Conservation (phyloP, 192 early-diverging fungal species). For the Kappamyces sp. region DNA sequence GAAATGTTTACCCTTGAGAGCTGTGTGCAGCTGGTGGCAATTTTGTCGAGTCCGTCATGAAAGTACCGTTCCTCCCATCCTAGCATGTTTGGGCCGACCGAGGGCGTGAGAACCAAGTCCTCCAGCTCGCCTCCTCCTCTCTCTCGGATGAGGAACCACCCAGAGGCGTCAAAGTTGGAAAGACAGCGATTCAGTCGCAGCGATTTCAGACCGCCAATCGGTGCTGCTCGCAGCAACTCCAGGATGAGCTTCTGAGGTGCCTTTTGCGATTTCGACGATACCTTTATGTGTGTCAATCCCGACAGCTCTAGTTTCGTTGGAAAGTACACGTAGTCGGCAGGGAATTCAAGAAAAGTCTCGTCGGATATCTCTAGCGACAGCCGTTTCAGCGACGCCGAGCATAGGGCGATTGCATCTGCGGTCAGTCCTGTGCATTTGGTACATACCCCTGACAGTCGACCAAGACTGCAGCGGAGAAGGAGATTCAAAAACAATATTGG, state of each 20-base stretch:
- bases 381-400: not conserved
- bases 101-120: slow-evolving; percentile 9
- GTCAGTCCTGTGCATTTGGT: too few species aligned
- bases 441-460: not conserved
- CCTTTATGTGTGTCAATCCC: not conserved
- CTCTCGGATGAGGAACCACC: slow-evolving; percentile 8
- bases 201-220: not conserved
- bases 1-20: slow-evolving; percentile 7
- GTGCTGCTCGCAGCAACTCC: slow-evolving; percentile 11
- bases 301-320: not conserved
- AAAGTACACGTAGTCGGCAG: not conserved
- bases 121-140: not conserved
- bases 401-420: not conserved
- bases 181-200: slow-evolving; percentile 8
- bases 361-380: slow-evolving; percentile 1
- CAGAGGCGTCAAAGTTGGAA: slow-evolving; percentile 3
- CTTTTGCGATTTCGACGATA: slow-evolving; percentile 3
- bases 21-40: not conserved
- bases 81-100: slow-evolving; percentile 11
- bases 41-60: not conserved
- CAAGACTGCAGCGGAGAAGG: not conserved
- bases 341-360: slow-evolving; percentile 10
- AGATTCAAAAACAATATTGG: slow-evolving; percentile 14
- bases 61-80: slow-evolving; percentile 10
- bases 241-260: not conserved